Base-by-base conservation (phyloP, 805 yeast species). In the Schwanniomyces vanrijiae region DNA sequence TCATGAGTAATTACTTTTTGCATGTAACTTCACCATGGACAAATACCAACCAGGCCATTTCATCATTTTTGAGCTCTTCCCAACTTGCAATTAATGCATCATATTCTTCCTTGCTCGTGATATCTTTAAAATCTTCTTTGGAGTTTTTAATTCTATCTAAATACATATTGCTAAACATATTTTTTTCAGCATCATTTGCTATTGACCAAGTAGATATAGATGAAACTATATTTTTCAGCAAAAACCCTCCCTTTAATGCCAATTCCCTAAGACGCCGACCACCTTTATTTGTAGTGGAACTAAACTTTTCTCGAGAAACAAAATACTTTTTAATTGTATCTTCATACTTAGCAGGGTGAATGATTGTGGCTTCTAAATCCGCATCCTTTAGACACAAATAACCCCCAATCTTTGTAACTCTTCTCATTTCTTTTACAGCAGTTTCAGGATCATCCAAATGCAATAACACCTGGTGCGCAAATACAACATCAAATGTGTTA, bases 401-500 rank as follows among this genome's bases (percentile, higher is more conserved):
- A 0, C 75, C 75, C 3, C 63, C 62, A 7, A 56, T 59, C 54
- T 65, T 68, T 31, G 59, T 53, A 8, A 71, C 76, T 37, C 76
- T 50, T 21, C 42, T 52, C 69, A 71, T 63, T 49, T 72, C 76
- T 26, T 53, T 49, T 31, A 72, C 45, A 4, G 71, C 76, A 8
- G 20, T 41, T 2, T 55, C 51, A 1, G 75, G 75, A 42, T 66
- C 64, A 20, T 55, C 54, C 25, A 71, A 52, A 46, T 72, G 76
- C 10, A 69, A 55, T 24, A 71, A 45, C 2, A 72, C 76, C 47
- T 69, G 76, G 46, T 66, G 73, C 16, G 66, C 60, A 57, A 60
- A 64, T 5, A 71, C 71, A n/a, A 72, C 46, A 46, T 72, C 77
- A 51, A 72, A 72, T 4, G 66, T 51, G 39, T 65, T 55, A 48